Evolutionary conservation across 208 protist species (phyloP).

Genomic region (Acanthamoeba lugdunensis): DNA sequence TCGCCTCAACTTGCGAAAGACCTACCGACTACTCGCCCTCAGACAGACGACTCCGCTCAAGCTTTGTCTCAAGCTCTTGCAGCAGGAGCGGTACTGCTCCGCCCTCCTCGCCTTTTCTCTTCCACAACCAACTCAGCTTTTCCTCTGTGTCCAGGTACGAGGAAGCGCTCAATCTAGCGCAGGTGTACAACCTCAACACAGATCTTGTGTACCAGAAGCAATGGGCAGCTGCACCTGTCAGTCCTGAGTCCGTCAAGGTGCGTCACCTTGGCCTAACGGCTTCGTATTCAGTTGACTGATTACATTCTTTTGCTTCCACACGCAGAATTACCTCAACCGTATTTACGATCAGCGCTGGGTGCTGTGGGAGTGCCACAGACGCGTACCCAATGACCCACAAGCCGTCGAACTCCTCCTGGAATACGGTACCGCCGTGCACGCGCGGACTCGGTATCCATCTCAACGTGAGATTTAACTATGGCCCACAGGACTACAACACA

Average conservation of each 20-base stretch:
- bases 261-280: not conserved
- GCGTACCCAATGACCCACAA: constrained; percentile 41
- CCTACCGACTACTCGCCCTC: constrained; percentile 40
- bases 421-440: constrained; percentile 22
- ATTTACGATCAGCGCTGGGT: constrained; percentile 69
- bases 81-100: not conserved
- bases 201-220: constrained; percentile 72
- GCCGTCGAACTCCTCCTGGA: constrained; percentile 30
- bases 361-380: constrained; percentile 57
- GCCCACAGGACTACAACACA: not conserved
- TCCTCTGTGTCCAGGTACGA: constrained; percentile 19
- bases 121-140: not conserved
- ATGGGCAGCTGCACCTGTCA: constrained; percentile 59
- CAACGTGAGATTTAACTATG: no score
- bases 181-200: constrained; percentile 56
- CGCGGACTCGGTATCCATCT: no score
- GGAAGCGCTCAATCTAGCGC: constrained; percentile 57
- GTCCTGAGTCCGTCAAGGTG: constrained; percentile 35
- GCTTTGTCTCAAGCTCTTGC: constrained; percentile 28
- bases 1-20: constrained; percentile 49
- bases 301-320: not conserved
- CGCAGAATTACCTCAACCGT: constrained; percentile 49
- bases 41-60: constrained; percentile 53
- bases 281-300: not conserved
- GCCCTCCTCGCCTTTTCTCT: not conserved